These are phyloP conservation scores for Nidula microcarpa DNA, from an alignment of 768 basidiomycete species.

Conservation along the genomic window DNA sequence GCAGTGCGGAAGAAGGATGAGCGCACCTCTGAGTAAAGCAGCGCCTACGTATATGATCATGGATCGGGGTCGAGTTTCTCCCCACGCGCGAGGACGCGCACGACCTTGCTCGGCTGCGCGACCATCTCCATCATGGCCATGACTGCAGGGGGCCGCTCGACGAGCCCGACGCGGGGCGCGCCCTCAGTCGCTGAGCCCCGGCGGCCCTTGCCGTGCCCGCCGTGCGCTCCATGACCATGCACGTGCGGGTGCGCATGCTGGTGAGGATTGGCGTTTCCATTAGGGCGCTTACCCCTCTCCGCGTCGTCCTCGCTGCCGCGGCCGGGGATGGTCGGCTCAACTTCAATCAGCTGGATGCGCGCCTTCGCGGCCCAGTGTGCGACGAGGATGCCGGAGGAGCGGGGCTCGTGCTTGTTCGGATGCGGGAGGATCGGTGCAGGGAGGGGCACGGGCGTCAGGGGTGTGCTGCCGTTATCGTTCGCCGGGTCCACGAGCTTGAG, in stretches of 20 bases:
- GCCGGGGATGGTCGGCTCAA: slow-evolving; percentile 41
- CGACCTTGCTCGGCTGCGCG: slow-evolving; percentile 68
- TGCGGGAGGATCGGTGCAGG: slow-evolving; percentile 53
- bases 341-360: slow-evolving; percentile 51
- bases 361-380: slow-evolving; percentile 66
- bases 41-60: slow-evolving; percentile 1
- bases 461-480: not conserved
- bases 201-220: slow-evolving; percentile 8
- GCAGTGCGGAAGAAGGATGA: not conserved
- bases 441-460: slow-evolving; percentile 56
- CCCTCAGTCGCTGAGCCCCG: slow-evolving; percentile 6
- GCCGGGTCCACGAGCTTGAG: slow-evolving; percentile 24
- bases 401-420: slow-evolving; percentile 57
- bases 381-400: slow-evolving; percentile 62
- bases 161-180: slow-evolving; percentile 31
- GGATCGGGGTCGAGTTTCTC: slow-evolving; percentile 71
- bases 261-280: not conserved
- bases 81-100: slow-evolving; percentile 78
- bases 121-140: slow-evolving; percentile 82
- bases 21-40: not conserved
- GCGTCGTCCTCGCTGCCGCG: slow-evolving; percentile 25
- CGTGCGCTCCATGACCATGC: slow-evolving; percentile 14
- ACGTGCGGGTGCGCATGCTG: slow-evolving; percentile 18
- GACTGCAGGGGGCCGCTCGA: slow-evolving; percentile 75
- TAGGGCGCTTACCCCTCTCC: slow-evolving; percentile 17